Evolutionary conservation across 2,329 filamentous ascomycete species (phyloP).

Genomic region (Monilinia vaccinii-corymbosi): DNA sequence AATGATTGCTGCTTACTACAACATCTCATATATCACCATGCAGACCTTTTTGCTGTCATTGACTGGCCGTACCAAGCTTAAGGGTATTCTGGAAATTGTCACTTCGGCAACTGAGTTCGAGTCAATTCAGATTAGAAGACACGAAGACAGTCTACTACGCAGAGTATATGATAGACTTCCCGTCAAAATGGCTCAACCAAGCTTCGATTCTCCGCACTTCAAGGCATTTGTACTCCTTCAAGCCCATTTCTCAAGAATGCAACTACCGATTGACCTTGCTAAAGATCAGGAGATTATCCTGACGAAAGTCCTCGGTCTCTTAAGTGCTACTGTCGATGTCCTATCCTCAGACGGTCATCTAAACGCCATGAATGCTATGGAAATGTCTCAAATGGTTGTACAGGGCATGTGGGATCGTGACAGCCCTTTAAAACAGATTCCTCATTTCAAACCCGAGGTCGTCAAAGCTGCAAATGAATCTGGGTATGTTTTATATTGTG

Average conservation of each 20-base stretch:
- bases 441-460: conserved; percentile 78
- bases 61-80: conserved; percentile 81
- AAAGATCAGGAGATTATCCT: conserved; percentile 92
- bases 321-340: conserved; percentile 90
- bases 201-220: conserved; percentile 92
- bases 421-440: conserved; percentile 93
- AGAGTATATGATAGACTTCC: conserved; percentile 92
- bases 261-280: conserved; percentile 85
- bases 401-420: conserved; percentile 99
- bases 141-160: conserved; percentile 79
- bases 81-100: conserved; percentile 93
- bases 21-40: conserved; percentile 99
- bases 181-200: conserved; percentile 84
- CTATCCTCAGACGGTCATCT: conserved; percentile 91
- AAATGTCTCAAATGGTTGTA: conserved; percentile 98
- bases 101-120: conserved; percentile 97
- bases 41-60: conserved; percentile 94
- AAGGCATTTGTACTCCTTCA: conserved; percentile 97
- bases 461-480: conserved; percentile 75
- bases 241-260: conserved; percentile 95
- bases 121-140: conserved; percentile 83
- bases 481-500: conserved; percentile 45
- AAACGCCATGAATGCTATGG: conserved; percentile 98
- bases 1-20: conserved; percentile 98
- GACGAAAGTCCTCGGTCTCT: conserved; percentile 72